Evolutionary conservation across 139 green algal genomes (phyloP).

Genomic region (Chlamydomonas applanata): DNA sequence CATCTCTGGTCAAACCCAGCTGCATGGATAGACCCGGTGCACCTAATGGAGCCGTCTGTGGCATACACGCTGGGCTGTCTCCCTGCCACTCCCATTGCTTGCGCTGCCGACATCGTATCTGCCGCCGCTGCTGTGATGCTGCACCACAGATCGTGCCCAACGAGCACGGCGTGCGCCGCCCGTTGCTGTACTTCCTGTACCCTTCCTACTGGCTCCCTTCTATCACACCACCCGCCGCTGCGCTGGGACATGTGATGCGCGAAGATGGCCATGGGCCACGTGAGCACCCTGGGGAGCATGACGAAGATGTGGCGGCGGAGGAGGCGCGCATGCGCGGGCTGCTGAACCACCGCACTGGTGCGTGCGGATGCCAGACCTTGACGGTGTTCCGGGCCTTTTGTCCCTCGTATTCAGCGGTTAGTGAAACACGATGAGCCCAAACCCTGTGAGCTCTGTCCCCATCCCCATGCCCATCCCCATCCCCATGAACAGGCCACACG

Average conservation of each 20-base stretch:
- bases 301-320: slow-evolving; percentile 72
- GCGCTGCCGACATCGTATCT: too few relatives aligned
- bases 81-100: too few relatives aligned
- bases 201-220: slow-evolving; percentile 65
- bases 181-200: slow-evolving; percentile 49
- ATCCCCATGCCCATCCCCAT: neutral
- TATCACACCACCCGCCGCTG: neutral
- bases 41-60: too few relatives aligned
- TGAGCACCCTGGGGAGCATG: slow-evolving; percentile 3
- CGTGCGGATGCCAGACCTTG: too few relatives aligned
- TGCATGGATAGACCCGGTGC: too few relatives aligned
- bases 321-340: slow-evolving; percentile 57
- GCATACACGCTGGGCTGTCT: too few relatives aligned
- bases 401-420: neutral
- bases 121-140: too few relatives aligned
- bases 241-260: slow-evolving; percentile 9
- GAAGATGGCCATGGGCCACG: slow-evolving; percentile 11
- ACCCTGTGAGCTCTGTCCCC: too few relatives aligned
- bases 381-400: too few relatives aligned
- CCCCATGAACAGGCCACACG: neutral
- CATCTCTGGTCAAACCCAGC: too few relatives aligned
- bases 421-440: slow-evolving; percentile 2
- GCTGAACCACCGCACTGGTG: slow-evolving; percentile 49
- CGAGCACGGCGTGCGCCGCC: slow-evolving; percentile 36
- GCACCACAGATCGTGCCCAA: slow-evolving; percentile 76